Evolutionary conservation across 176 grass and related monocot genomes (phyloP), one percentile per base, ranked within the genome.

Genomic region (Zea luxurians): DNA sequence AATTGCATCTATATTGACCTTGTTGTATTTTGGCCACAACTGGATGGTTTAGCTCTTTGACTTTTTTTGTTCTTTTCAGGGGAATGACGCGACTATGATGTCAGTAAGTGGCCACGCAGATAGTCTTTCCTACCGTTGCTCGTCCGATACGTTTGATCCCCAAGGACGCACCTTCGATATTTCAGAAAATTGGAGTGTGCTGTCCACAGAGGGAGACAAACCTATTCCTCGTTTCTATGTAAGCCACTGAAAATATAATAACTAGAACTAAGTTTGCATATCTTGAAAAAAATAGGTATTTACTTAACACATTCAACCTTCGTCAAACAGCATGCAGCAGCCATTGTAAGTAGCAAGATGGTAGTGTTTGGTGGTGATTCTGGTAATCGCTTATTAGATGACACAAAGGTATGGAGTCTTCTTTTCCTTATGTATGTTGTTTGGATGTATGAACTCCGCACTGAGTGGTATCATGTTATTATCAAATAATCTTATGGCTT

Each of bases 351-450:
- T 52, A 98, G 88, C 87, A 98, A 94, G 81, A 98, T 98, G 92
- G 87, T 98, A 78, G 88, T 98, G 53, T 89, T 94, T 74, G 96
- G 96, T 75, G 96, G 96, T 48, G 90, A 95, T 82, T 83, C 91
- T 72, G 86, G 90, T 27, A 70, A 89, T 48, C 80, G 61, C 16
- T 78, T 94, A 61, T 87, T 98, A 71, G 92, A 95, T 73, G 96
- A 98, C 83, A 98, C 92, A 72, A 82, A 84, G 88, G 96, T 98
- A 83, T 77, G 17, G 43, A 16, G 13, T 36, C 13, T 79, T 84
- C 9, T 50, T 80, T 61, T 13, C 3, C 6, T 38, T 8, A 63
- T 11, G 1, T 40, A 8, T 71, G 20, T 38, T 68, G 13, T 74
- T 74, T 2, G 17, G 42, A 41, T 34, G 21, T 69, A 63, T n/a